Percentiles rank a stretch among this genome's conserved stretches.
These are phyloP conservation scores for Trypanosoma caninum DNA, from an alignment of 208 protist genomes.

Conservation along the genomic window DNA sequence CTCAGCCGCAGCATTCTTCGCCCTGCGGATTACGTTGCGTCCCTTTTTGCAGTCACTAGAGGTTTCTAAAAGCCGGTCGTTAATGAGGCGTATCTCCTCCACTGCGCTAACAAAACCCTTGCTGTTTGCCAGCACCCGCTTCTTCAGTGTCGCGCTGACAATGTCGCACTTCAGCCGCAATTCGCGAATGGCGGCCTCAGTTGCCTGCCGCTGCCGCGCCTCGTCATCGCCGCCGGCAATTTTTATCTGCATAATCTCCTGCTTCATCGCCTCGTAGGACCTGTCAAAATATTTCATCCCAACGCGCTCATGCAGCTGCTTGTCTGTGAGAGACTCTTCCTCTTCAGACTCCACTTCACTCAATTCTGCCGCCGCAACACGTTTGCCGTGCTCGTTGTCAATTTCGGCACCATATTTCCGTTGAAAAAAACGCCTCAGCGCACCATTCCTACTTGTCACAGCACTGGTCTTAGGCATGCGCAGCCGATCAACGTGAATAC, in stretches of 20 bases:
- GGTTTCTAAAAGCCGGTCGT: constrained; percentile 72
- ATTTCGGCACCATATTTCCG: constrained; percentile 55
- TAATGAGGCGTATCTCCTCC: constrained; percentile 65
- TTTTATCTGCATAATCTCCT: constrained; percentile 65
- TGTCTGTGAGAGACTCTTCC: constrained; percentile 73
- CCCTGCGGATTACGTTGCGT: constrained; percentile 52
- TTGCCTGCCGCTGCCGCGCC: constrained; percentile 44
- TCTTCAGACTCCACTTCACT: constrained; percentile 53
- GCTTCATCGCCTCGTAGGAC: constrained; percentile 64
- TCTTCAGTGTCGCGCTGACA: constrained; percentile 82
- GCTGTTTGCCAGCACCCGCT: constrained; percentile 67
- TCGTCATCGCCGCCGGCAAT: constrained; percentile 39
- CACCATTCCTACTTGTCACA: constrained; percentile 16
- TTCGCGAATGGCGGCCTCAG: constrained; percentile 55
- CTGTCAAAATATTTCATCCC: constrained; percentile 87
- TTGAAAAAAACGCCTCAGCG: constrained; percentile 64
- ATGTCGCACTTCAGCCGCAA: constrained; percentile 62
- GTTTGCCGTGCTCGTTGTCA: constrained; percentile 27
- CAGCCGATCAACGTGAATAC: constrained; percentile 44
- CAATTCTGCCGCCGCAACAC: constrained; percentile 25
- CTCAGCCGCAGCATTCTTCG: constrained; percentile 46
- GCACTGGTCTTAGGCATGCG: constrained; percentile 18
- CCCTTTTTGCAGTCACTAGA: constrained; percentile 85
- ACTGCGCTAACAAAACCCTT: constrained; percentile 71
- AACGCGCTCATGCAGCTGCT: constrained; percentile 76